Evolutionary conservation across 257 asterid species (phyloP).

Genomic region (Linderniella brevidens): DNA sequence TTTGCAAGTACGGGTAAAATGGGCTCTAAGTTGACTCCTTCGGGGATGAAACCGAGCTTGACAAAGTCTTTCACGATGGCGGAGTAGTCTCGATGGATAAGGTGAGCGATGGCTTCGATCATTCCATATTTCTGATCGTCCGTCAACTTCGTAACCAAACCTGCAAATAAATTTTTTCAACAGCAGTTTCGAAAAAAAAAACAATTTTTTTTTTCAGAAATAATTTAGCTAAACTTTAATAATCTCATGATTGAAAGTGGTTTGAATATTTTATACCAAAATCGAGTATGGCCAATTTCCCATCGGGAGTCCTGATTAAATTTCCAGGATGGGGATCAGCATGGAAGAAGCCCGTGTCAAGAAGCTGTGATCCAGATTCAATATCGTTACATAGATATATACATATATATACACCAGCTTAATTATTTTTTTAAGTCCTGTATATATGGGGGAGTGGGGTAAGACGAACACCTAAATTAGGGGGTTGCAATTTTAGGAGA

Average conservation of each 20-base stretch:
- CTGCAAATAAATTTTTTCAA: constrained; percentile 26
- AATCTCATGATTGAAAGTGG: not conserved
- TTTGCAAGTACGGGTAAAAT: constrained; percentile 94
- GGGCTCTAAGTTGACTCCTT: constrained; percentile 90
- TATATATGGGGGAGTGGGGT: too few species aligned
- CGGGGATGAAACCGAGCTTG: constrained; percentile 78
- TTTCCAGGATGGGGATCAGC: constrained; percentile 99
- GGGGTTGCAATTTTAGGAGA: too few species aligned
- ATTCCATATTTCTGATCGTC: constrained; percentile 96
- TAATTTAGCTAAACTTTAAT: not conserved
- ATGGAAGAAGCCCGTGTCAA: constrained; percentile 98
- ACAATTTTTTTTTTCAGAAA: not conserved
- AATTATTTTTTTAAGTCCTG: too few species aligned
- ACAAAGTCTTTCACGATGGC: constrained; percentile 96
- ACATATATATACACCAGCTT: too few species aligned
- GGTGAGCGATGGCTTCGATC: constrained; percentile 99
- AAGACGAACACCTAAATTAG: too few species aligned
- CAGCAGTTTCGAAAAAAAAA: not conserved
- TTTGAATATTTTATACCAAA: constrained; percentile 37
- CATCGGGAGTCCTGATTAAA: constrained; percentile 90
- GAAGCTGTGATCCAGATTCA: constrained; percentile 47
- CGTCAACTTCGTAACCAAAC: constrained; percentile 82
- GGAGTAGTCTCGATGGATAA: constrained; percentile 87
- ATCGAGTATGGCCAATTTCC: constrained; percentile 91
- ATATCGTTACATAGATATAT: too few species aligned